phyloP scores from a whole-genome alignment of 352 stramenopile species.

The Globisporangium polare region DNA sequence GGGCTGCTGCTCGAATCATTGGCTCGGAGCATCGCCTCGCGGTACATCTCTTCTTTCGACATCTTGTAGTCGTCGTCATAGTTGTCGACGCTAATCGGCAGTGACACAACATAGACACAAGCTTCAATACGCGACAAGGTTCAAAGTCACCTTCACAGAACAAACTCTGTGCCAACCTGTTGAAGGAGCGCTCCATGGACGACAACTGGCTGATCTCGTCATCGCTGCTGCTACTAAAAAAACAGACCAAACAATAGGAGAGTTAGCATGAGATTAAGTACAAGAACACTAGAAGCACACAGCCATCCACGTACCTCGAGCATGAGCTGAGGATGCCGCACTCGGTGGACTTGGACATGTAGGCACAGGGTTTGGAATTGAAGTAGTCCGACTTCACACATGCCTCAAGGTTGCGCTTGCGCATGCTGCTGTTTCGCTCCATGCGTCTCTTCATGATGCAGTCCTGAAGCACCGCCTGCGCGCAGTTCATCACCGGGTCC shows the following conservation, averaged over 20 bases:
- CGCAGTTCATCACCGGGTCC: constrained; percentile 58
- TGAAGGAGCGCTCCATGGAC: constrained; percentile 58
- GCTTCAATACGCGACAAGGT: background rate
- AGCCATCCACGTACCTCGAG: constrained; percentile 33
- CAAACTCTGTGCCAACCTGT: constrained; percentile 28
- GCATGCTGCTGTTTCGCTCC: constrained; percentile 46
- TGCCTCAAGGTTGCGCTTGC: constrained; percentile 67
- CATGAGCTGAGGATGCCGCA: constrained; percentile 39
- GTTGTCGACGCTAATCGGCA: constrained; percentile 31
- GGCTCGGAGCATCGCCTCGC: constrained; percentile 51
- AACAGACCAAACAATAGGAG: background rate
- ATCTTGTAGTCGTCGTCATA: constrained; percentile 47
- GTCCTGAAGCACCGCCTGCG: constrained; percentile 62
- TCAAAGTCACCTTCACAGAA: background rate
- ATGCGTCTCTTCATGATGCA: constrained; percentile 61
- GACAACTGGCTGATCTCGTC: constrained; percentile 75
- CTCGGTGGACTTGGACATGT: constrained; percentile 36
- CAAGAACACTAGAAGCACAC: too few species aligned
- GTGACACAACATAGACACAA: background rate
- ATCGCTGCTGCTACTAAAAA: constrained; percentile 53
- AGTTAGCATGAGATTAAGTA: background rate
- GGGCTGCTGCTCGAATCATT: constrained; percentile 64
- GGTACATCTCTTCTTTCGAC: constrained; percentile 60
- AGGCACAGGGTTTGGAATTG: constrained; percentile 31
- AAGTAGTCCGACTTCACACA: constrained; percentile 30